Conservation (phyloP, 106 monocot genomes). For the Dioscorea zingiberensis region DNA sequence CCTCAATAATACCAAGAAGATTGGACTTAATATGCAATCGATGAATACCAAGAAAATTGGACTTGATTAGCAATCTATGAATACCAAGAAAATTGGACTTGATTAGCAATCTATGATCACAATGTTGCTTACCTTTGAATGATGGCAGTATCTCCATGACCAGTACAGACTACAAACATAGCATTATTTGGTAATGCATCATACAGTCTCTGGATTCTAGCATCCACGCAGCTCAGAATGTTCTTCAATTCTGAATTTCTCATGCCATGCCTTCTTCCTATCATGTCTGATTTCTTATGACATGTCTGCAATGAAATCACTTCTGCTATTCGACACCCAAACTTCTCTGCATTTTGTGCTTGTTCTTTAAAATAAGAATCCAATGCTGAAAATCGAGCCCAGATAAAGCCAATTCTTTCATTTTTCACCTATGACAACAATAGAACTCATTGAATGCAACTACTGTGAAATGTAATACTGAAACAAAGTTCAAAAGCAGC, state of each 20-base stretch:
- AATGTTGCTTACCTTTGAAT: constrained; percentile 69
- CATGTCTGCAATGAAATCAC: constrained; percentile 62
- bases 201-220: constrained; percentile 58
- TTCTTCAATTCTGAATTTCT: constrained; percentile 50
- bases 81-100: neutral
- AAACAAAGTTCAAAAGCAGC: constrained; percentile 1
- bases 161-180: constrained; percentile 72
- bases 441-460: neutral
- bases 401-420: constrained; percentile 70
- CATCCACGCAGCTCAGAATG: constrained; percentile 41
- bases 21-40: too few relatives aligned
- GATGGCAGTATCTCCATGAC: constrained; percentile 87
- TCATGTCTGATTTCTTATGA: constrained; percentile 19
- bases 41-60: too few relatives aligned
- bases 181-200: constrained; percentile 65
- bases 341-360: constrained; percentile 44
- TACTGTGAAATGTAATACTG: neutral
- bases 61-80: neutral
- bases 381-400: constrained; percentile 80
- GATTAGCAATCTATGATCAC: neutral
- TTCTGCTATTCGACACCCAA: constrained; percentile 56
- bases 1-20: too few relatives aligned
- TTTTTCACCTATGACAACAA: constrained; percentile 69
- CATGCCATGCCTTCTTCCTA: constrained; percentile 8
- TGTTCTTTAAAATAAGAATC: constrained; percentile 49